phyloP scores from a whole-genome alignment of 495 filamentous ascomycete genomes.

The Penicillium canariense region DNA sequence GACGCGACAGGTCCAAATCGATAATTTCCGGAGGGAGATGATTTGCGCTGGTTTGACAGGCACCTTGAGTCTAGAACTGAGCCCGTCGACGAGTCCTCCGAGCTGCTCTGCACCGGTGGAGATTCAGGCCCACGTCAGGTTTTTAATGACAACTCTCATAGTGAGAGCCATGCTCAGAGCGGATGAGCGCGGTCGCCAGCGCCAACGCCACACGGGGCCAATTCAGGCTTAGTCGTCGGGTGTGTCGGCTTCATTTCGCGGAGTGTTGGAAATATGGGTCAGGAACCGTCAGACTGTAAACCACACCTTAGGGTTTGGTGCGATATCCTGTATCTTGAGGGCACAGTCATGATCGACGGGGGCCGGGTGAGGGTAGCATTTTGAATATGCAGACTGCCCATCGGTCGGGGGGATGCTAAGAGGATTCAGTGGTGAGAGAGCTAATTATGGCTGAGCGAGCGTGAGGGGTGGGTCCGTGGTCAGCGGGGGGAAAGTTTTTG shows the following conservation, averaged over 20 bases:
- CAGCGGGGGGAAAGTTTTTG: no score
- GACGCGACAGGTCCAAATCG: not conserved
- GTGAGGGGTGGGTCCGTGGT: not conserved
- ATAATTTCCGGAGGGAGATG: not conserved
- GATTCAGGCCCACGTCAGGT: not conserved
- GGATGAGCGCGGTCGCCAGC: not conserved
- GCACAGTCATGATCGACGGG: constrained; percentile 3
- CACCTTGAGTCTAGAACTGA: not conserved
- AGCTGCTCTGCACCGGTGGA: not conserved
- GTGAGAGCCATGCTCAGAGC: not conserved
- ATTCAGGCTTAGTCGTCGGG: constrained; percentile 11
- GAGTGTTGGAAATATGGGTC: not conserved
- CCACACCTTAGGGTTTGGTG: not conserved
- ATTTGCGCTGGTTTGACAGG: not conserved
- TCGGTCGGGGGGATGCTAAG: not conserved
- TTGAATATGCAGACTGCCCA: not conserved
- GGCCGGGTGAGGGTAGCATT: constrained; percentile 1
- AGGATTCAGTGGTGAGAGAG: not conserved
- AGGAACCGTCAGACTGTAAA: not conserved
- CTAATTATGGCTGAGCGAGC: constrained; percentile 7
- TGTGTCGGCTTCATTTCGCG: constrained; percentile 9
- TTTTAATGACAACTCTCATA: not conserved
- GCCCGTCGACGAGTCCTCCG: not conserved
- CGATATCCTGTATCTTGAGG: not conserved
- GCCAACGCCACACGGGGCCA: constrained; percentile 11